Evolutionary conservation across 1,284 basidiomycete species (phyloP).

Genomic region (Gomphus bonarii): DNA sequence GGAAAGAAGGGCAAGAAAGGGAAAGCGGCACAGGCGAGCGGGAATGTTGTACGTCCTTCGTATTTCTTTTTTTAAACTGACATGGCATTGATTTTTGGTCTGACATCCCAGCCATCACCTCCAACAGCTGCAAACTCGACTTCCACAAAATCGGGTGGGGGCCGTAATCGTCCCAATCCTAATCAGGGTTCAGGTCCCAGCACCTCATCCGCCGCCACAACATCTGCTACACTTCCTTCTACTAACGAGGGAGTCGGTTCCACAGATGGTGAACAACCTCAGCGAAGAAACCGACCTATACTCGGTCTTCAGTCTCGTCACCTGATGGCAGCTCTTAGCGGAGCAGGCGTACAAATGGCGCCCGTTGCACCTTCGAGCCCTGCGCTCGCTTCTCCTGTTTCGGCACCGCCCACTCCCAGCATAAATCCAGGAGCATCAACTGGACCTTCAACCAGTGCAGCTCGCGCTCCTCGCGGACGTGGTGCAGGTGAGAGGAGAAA

Average conservation of each 20-base stretch:
- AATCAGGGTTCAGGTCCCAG: neutral
- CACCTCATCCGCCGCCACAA: neutral
- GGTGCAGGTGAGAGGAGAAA: conserved; percentile 10
- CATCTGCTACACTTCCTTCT: neutral
- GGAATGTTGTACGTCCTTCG: conserved; percentile 13
- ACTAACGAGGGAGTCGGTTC: conserved; percentile 1
- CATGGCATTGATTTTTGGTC: conserved; percentile 11
- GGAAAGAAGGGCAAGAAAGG: conserved; percentile 35
- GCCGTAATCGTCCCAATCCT: conserved; percentile 10
- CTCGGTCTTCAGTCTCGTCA: conserved; percentile 51
- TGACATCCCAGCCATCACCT: conserved; percentile 6
- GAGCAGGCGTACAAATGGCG: conserved; percentile 35
- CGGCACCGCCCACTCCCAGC: conserved; percentile 14
- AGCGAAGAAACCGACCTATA: conserved; percentile 41
- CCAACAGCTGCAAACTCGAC: conserved; percentile 15
- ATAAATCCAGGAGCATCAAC: conserved; percentile 11
- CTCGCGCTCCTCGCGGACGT: conserved; percentile 12
- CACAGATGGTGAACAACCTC: conserved; percentile 12
- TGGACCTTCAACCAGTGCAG: conserved; percentile 5
- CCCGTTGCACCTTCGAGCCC: conserved; percentile 11
- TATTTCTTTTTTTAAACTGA: neutral
- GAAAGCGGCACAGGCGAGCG: conserved; percentile 22
- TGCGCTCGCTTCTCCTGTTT: conserved; percentile 15
- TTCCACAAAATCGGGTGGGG: conserved; percentile 9
- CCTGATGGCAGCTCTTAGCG: conserved; percentile 54